Evolutionary conservation across 352 stramenopile genomes (phyloP).

Genomic region (Pythium aphanidermatum): DNA sequence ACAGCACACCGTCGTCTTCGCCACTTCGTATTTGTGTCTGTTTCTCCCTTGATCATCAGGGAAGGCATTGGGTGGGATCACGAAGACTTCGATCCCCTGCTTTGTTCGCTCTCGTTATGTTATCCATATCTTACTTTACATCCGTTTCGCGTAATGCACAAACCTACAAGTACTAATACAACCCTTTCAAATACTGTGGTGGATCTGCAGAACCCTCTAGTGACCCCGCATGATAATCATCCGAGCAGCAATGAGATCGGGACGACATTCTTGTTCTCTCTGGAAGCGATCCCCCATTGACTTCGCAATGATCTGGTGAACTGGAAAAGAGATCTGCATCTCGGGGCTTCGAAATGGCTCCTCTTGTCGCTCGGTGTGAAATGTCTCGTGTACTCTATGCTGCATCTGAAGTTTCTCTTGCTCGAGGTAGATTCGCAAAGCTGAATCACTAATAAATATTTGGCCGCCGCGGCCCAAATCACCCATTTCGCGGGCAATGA

Average conservation of each 20-base stretch:
- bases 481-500: constrained; percentile 60
- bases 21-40: no score
- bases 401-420: constrained; percentile 20
- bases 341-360: constrained; percentile 12
- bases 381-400: constrained; percentile 17
- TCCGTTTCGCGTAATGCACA: no score
- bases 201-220: no score
- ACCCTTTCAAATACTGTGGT: no score
- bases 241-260: constrained; percentile 9
- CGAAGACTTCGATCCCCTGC: no score
- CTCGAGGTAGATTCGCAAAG: constrained; percentile 34
- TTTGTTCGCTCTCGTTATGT: no score
- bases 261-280: constrained; percentile 15
- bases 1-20: no score
- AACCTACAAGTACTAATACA: no score
- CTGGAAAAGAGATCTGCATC: constrained; percentile 11
- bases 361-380: constrained; percentile 2
- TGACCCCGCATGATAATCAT: constrained; percentile 19
- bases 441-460: constrained; percentile 58
- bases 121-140: no score
- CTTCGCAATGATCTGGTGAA: constrained; percentile 12
- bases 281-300: constrained; percentile 16
- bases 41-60: no score
- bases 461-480: constrained; percentile 60
- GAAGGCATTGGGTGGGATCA: no score